phyloP scores from a whole-genome alignment of 2,329 filamentous ascomycete genomes.

The Monilinia fructigena region DNA sequence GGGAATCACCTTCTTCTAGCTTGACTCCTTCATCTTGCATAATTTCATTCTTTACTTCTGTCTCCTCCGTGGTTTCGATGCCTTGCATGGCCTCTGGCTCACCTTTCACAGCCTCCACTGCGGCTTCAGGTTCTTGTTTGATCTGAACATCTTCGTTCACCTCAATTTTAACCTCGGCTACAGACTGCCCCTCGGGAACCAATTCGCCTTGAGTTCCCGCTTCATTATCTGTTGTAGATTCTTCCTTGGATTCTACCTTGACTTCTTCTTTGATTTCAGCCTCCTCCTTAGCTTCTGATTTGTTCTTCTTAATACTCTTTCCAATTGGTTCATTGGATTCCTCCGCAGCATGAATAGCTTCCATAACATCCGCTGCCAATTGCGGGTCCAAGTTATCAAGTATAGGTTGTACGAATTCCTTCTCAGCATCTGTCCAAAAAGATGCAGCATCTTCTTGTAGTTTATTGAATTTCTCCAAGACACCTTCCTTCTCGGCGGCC shows the following conservation, averaged over 20 bases:
- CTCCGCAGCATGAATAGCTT: slow-evolving; percentile 52
- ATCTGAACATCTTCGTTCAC: background rate
- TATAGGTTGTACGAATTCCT: slow-evolving; percentile 73
- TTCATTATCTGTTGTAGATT: background rate
- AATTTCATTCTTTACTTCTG: background rate
- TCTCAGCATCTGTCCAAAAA: slow-evolving; percentile 83
- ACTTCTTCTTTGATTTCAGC: background rate
- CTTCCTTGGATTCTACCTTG: slow-evolving; percentile 13
- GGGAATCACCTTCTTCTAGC: slow-evolving; percentile 19
- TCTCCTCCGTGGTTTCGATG: background rate
- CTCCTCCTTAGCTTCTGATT: slow-evolving; percentile 12
- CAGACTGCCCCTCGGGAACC: background rate
- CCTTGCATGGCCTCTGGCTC: slow-evolving; percentile 11
- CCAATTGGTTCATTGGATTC: slow-evolving; percentile 28
- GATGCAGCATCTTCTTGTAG: slow-evolving; percentile 74
- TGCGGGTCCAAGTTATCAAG: slow-evolving; percentile 62
- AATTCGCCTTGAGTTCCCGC: background rate
- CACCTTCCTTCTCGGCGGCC: slow-evolving; percentile 69
- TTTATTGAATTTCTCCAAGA: slow-evolving; percentile 64
- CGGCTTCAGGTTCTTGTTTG: slow-evolving; percentile 4
- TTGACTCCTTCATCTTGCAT: background rate
- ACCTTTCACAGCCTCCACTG: background rate
- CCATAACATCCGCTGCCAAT: slow-evolving; percentile 60
- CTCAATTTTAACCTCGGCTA: slow-evolving; percentile 6
- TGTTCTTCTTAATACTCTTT: slow-evolving; percentile 17